phyloP scores from a whole-genome alignment of 495 filamentous ascomycete species.

The Pseudevernia furfuracea region DNA sequence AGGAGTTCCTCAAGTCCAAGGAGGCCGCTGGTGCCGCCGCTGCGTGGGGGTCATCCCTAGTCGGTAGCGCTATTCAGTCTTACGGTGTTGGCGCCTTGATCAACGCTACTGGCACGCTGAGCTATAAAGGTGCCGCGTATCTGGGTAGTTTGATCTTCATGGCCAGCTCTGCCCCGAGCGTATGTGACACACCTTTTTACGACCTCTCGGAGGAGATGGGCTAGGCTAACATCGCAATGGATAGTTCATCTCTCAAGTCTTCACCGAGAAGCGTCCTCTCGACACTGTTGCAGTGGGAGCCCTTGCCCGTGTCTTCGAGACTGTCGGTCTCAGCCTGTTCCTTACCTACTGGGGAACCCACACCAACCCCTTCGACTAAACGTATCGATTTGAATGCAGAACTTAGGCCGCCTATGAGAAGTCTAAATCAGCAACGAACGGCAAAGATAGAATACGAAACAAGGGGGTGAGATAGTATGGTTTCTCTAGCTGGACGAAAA shows the following conservation, averaged over 20 bases:
- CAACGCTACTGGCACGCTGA: conserved; percentile 88
- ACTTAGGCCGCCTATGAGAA: conserved; percentile 1
- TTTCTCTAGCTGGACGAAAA: not conserved
- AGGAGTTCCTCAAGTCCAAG: conserved; percentile 90
- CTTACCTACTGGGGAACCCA: conserved; percentile 96
- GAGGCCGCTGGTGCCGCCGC: conserved; percentile 81
- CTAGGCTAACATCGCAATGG: conserved; percentile 1
- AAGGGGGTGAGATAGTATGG: not conserved
- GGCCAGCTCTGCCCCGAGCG: conserved; percentile 78
- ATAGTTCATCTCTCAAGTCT: conserved; percentile 76
- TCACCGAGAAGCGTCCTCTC: conserved; percentile 83
- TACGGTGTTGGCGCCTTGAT: conserved; percentile 94
- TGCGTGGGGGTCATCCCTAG: conserved; percentile 82
- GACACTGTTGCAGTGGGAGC: conserved; percentile 83
- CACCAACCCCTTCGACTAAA: conserved; percentile 71
- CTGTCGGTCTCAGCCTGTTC: conserved; percentile 83
- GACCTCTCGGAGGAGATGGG: not conserved
- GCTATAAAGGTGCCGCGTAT: conserved; percentile 95
- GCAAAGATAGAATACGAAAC: conserved; percentile 1
- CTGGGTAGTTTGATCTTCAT: conserved; percentile 85
- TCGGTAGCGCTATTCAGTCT: conserved; percentile 81
- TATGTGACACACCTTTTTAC: conserved; percentile 43
- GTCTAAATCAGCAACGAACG: not conserved
- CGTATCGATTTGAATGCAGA: conserved; percentile 5
- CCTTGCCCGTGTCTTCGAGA: conserved; percentile 80